These are phyloP conservation scores for Cucurbita moschata DNA, from an alignment of 306 rosid genomes.

Conservation along the genomic window DNA sequence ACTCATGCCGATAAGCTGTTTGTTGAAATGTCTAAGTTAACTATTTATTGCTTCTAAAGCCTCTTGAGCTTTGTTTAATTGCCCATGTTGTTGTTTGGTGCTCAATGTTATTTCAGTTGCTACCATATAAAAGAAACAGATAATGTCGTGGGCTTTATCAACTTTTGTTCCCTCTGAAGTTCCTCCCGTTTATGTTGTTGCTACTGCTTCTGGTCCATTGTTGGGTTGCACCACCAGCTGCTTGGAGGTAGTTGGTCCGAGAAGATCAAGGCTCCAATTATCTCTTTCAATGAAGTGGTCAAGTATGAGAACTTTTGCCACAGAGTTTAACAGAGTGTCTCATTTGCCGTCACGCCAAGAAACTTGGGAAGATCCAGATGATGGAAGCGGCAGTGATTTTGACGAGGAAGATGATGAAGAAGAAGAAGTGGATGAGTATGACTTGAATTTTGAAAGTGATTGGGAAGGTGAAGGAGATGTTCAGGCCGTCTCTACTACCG, in stretches of 20 bases:
- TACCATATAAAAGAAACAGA: not conserved
- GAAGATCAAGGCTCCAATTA: constrained; percentile 12
- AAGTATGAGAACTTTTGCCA: constrained; percentile 14
- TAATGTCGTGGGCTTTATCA: constrained; percentile 19
- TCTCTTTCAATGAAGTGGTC: constrained; percentile 9
- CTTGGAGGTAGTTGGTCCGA: constrained; percentile 8
- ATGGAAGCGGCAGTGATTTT: constrained; percentile 46
- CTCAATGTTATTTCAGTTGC: not conserved
- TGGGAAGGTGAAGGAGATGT: constrained; percentile 36
- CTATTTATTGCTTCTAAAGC: not conserved
- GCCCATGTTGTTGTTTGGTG: not conserved
- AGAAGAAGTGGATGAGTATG: constrained; percentile 24
- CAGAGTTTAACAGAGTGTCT: constrained; percentile 17
- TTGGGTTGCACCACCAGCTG: constrained; percentile 13
- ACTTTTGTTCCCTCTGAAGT: constrained; percentile 14
- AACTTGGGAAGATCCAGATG: constrained; percentile 76
- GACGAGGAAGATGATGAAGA: constrained; percentile 35
- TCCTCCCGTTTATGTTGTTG: constrained; percentile 13
- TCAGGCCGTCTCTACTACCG: constrained; percentile 18
- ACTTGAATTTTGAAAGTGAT: constrained; percentile 34
- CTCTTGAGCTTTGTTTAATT: not conserved
- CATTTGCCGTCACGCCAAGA: constrained; percentile 15
- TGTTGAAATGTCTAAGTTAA: not conserved
- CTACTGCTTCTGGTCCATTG: constrained; percentile 11
- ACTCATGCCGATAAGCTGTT: not conserved